A percentile compares a stretch with the other conserved stretches of the same genome.
These are phyloP conservation scores for Colletotrichum australisinense DNA, from an alignment of 2,329 filamentous ascomycete genomes.

Conservation along the genomic window DNA sequence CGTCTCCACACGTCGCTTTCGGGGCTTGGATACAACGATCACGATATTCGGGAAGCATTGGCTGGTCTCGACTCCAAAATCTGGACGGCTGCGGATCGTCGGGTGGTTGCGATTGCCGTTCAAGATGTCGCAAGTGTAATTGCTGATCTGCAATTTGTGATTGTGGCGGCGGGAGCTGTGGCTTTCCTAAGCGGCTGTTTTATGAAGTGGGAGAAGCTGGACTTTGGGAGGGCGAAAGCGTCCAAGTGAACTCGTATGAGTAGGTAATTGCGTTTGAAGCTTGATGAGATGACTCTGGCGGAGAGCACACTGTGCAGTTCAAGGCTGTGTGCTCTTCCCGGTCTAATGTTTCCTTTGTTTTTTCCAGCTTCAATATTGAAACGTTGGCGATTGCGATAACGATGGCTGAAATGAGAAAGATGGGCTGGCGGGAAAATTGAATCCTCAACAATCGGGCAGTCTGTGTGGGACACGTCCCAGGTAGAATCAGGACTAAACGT, in stretches of 20 bases:
- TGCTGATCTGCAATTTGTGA: constrained; percentile 41
- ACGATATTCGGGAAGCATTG: constrained; percentile 43
- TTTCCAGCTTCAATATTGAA: not conserved
- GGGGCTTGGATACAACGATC: constrained; percentile 35
- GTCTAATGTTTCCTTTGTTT: too few species aligned
- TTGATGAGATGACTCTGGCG: not conserved
- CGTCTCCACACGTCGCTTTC: constrained; percentile 38
- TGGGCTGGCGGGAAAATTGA: too few species aligned
- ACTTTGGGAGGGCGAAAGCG: constrained; percentile 35
- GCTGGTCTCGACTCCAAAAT: constrained; percentile 42
- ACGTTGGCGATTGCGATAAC: too few species aligned
- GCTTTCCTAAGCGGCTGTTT: constrained; percentile 40
- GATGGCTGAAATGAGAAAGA: too few species aligned
- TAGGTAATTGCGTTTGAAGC: too few species aligned
- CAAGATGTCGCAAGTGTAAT: constrained; percentile 42
- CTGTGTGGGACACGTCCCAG: too few species aligned
- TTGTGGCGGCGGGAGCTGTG: constrained; percentile 41
- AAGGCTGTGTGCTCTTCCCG: not conserved
- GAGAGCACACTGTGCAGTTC: not conserved
- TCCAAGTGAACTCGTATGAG: not conserved
- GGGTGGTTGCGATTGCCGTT: constrained; percentile 36
- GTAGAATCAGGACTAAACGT: too few species aligned
- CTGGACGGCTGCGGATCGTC: constrained; percentile 36
- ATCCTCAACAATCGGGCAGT: too few species aligned
- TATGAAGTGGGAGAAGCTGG: constrained; percentile 45